These are phyloP conservation scores for Dendrocalamus sinicus DNA, from an alignment of 176 grass and related monocot species.

Conservation along the genomic window DNA sequence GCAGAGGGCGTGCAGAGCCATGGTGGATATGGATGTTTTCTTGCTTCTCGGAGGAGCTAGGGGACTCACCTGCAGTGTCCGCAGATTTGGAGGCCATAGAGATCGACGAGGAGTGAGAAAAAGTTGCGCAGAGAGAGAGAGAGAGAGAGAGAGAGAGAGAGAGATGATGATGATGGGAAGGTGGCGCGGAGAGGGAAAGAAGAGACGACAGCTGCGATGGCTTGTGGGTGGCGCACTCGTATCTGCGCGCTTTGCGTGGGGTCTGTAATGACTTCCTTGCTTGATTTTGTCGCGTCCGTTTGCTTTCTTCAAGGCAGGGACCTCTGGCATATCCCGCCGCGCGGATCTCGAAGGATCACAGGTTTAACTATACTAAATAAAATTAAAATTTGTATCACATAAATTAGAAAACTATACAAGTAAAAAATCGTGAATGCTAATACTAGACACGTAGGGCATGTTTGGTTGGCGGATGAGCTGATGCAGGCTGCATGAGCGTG, in stretches of 20 bases:
- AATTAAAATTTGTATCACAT: too few relatives aligned
- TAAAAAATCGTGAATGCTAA: too few relatives aligned
- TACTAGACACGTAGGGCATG: too few relatives aligned
- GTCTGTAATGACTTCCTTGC: not conserved
- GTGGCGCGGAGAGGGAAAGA: not conserved
- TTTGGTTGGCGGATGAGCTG: too few relatives aligned
- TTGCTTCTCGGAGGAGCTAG: not conserved
- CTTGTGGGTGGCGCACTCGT: not conserved
- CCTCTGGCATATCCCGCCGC: too few relatives aligned
- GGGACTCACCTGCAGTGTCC: slow-evolving; percentile 21
- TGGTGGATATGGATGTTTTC: not conserved
- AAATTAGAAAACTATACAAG: too few relatives aligned
- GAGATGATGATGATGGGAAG: not conserved
- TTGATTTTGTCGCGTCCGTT: too few relatives aligned
- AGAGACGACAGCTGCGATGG: not conserved
- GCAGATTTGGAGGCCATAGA: slow-evolving; percentile 42
- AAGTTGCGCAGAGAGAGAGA: not conserved
- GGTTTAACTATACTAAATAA: too few relatives aligned
- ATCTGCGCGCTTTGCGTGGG: not conserved
- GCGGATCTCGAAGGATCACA: too few relatives aligned
- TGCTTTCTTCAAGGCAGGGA: too few relatives aligned
- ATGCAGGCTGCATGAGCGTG: too few relatives aligned
- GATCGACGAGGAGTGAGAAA: not conserved
- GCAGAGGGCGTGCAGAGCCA: not conserved
- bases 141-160: not conserved